Evolutionary conservation across 495 filamentous ascomycete genomes (phyloP).

Genomic region (Lichina pygmaea): DNA sequence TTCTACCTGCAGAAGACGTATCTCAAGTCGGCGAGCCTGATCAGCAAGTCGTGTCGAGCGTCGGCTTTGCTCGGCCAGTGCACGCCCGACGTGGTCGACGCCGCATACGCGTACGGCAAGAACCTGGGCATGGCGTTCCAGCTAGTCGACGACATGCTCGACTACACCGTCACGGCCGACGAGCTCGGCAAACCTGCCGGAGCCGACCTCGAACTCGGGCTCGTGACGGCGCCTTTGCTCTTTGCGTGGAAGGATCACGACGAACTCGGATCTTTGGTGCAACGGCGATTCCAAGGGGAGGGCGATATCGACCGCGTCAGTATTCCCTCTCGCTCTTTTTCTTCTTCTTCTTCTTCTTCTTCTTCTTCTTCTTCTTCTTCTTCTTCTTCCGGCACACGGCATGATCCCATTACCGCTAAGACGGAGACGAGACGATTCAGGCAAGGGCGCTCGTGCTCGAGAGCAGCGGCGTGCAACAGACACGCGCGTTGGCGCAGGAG

Average conservation of each 20-base stretch:
- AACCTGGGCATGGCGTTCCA: slow-evolving; percentile 91
- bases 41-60: slow-evolving; percentile 83
- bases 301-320: slow-evolving; percentile 65
- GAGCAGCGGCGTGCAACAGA: slow-evolving; percentile 76
- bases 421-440: background rate
- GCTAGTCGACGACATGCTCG: slow-evolving; percentile 94
- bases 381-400: background rate
- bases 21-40: slow-evolving; percentile 82
- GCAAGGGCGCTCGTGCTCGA: slow-evolving; percentile 30
- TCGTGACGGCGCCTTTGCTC: slow-evolving; percentile 83
- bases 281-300: slow-evolving; percentile 58
- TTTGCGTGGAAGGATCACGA: slow-evolving; percentile 86
- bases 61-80: slow-evolving; percentile 62
- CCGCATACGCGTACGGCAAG: slow-evolving; percentile 73
- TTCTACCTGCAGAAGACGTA: slow-evolving; percentile 99
- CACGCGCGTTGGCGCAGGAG: slow-evolving; percentile 62
- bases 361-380: background rate
- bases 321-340: slow-evolving; percentile 3
- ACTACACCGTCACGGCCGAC: slow-evolving; percentile 64
- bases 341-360: background rate
- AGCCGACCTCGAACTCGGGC: slow-evolving; percentile 75
- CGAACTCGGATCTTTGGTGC: slow-evolving; percentile 68
- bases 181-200: slow-evolving; percentile 88
- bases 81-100: slow-evolving; percentile 55
- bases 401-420: background rate